Evolutionary conservation across 106 monocot genomes (phyloP).

Genomic region (Dendrobium huoshanense): DNA sequence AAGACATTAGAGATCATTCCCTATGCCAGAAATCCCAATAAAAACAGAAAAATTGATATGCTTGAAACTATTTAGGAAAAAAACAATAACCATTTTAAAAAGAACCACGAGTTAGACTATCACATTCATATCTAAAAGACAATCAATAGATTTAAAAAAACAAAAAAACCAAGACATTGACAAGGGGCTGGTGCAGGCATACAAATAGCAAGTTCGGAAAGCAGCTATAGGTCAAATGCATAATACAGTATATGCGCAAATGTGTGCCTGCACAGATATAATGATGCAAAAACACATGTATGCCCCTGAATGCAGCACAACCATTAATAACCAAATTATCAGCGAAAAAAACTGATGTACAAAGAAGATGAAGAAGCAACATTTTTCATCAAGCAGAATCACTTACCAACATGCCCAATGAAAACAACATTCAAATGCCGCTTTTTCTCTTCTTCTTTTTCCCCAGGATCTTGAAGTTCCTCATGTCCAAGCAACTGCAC

Average conservation of each 20-base stretch:
- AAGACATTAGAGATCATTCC: not conserved
- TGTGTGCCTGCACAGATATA: not conserved
- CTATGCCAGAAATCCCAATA: not conserved
- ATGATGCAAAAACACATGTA: not conserved
- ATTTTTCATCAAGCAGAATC: not conserved
- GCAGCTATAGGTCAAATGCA: not conserved
- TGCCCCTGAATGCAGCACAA: not conserved
- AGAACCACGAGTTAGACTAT: not conserved
- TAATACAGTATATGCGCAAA: not conserved
- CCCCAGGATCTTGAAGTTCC: not conserved
- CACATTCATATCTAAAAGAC: not conserved
- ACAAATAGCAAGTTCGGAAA: not conserved
- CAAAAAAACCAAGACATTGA: not conserved
- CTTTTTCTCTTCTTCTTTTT: slow-evolving; percentile 11
- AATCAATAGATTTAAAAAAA: not conserved
- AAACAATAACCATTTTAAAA: not conserved
- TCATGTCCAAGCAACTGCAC: not conserved
- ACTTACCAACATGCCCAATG: slow-evolving; percentile 14
- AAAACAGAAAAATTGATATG: not conserved
- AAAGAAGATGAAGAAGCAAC: not conserved
- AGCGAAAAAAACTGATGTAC: not conserved
- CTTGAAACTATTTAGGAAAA: not conserved
- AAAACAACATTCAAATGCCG: slow-evolving; percentile 14
- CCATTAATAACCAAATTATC: not conserved
- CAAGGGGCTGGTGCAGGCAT: not conserved